Conservation (phyloP, 176 grass and related monocot genomes). For the Zoysia japonica region DNA sequence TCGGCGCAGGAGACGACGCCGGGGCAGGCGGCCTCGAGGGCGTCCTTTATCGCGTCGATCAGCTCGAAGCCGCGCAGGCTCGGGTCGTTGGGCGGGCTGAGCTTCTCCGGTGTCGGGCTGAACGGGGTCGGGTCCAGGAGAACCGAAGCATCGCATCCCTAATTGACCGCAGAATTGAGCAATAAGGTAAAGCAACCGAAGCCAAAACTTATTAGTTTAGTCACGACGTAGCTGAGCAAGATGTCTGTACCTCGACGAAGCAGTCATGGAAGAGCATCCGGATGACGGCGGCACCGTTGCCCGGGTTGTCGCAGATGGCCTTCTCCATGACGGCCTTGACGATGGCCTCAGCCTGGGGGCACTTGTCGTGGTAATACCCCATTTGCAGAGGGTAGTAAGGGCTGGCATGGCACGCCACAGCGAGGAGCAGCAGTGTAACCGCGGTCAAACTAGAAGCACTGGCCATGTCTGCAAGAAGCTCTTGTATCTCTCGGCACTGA, state of each 20-base stretch:
- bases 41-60: constrained; percentile 38
- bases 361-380: constrained; percentile 40
- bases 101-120: constrained; percentile 33
- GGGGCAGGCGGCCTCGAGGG: constrained; percentile 33
- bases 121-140: constrained; percentile 16
- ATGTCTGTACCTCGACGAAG: constrained; percentile 49
- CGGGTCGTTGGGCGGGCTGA: neutral
- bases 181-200: neutral
- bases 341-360: constrained; percentile 43
- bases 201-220: neutral
- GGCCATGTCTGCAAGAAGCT: neutral
- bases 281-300: constrained; percentile 45
- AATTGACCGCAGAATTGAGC: neutral
- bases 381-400: constrained; percentile 46
- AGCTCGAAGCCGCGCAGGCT: constrained; percentile 20
- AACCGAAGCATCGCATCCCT: constrained; percentile 23
- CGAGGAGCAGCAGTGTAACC: constrained; percentile 18
- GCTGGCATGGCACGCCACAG: constrained; percentile 12
- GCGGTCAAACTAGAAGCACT: neutral
- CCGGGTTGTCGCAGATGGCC: constrained; percentile 19
- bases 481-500: neutral
- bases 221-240: neutral
- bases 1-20: constrained; percentile 53
- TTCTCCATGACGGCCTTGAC: constrained; percentile 32
- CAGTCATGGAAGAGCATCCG: constrained; percentile 65